Conservation (phyloP, 495 filamentous ascomycete species). For the Daldinia decipiens region DNA sequence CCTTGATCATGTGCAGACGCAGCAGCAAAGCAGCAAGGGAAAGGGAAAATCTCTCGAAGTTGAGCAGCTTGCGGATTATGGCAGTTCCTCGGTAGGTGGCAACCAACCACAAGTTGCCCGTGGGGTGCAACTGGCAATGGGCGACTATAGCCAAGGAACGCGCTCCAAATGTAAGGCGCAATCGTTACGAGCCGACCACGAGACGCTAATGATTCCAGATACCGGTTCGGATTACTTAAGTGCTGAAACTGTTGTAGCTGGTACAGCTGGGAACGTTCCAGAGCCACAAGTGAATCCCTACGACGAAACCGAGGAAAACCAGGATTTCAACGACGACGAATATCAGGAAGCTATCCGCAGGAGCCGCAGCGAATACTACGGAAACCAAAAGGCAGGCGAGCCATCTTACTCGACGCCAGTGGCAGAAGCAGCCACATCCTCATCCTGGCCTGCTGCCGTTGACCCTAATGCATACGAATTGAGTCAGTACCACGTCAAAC, state of each 20-base stretch:
- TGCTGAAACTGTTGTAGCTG: constrained; percentile 5
- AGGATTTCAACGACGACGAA: constrained; percentile 27
- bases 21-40: constrained; percentile 38
- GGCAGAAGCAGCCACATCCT: constrained; percentile 27
- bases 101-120: constrained; percentile 9
- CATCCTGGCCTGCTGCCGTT: constrained; percentile 26
- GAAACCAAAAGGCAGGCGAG: constrained; percentile 25
- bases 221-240: constrained; percentile 19
- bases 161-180: constrained; percentile 30
- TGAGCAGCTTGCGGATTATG: constrained; percentile 27
- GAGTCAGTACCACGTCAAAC: constrained; percentile 23
- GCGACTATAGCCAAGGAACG: constrained; percentile 30
- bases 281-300: constrained; percentile 26
- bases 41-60: constrained; percentile 36
- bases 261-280: constrained; percentile 4
- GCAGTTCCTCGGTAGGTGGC: constrained; percentile 11
- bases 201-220: constrained; percentile 31
- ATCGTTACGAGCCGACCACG: not conserved
- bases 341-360: constrained; percentile 38
- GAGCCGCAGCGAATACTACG: constrained; percentile 34
- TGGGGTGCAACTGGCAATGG: constrained; percentile 1
- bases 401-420: constrained; percentile 37
- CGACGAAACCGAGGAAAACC: constrained; percentile 18
- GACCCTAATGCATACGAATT: constrained; percentile 40
- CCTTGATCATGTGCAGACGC: constrained; percentile 26